phyloP scores from a whole-genome alignment of 441 rosid species.

The Euphorbia schlechtendalii region DNA sequence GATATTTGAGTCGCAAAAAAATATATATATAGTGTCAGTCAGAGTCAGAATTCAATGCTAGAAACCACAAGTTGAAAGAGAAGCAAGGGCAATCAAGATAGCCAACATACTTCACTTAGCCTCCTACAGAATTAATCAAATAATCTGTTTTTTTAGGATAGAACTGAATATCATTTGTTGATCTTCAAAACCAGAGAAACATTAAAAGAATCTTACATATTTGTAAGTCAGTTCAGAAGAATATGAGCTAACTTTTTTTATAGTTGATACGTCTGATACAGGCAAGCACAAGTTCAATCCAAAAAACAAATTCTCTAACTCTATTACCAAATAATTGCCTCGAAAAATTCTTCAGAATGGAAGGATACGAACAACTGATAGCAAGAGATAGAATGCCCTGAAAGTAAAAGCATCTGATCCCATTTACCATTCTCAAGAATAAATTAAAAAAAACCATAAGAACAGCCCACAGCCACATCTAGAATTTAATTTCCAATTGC shows the following conservation, averaged over 20 bases:
- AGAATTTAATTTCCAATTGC: background rate
- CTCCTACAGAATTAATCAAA: background rate
- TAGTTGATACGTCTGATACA: no score
- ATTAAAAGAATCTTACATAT: background rate
- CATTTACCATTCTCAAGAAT: conserved; percentile 1
- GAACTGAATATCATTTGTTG: background rate
- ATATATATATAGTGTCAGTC: conserved; percentile 1
- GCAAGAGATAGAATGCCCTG: background rate
- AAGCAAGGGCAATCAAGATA: background rate
- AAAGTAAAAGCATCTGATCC: background rate
- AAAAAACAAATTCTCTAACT: background rate
- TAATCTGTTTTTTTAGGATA: background rate
- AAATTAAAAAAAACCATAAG: background rate
- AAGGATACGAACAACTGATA: background rate
- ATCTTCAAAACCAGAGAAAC: background rate
- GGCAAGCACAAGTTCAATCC: background rate
- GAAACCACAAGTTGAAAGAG: conserved; percentile 1
- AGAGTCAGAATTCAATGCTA: conserved; percentile 15
- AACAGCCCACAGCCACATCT: background rate
- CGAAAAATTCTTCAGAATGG: background rate
- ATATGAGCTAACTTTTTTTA: background rate
- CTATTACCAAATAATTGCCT: background rate
- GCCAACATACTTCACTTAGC: background rate
- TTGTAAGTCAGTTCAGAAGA: background rate
- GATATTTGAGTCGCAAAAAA: conserved; percentile 17